Base-by-base conservation (phyloP, 164 flowering plant genomes). In the Umbilicus rupestris region DNA sequence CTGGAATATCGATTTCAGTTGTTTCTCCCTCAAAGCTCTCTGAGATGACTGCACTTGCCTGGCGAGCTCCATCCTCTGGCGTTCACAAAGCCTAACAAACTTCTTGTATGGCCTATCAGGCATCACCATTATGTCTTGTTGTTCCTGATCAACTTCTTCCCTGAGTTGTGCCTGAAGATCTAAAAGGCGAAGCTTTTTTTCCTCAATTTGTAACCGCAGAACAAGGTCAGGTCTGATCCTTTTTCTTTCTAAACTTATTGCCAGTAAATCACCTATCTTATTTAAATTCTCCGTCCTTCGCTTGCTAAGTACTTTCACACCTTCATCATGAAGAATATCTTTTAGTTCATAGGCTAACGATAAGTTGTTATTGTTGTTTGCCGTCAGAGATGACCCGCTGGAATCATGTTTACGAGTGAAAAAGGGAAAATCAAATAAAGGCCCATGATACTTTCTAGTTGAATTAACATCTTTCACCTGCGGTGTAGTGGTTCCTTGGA, bases 91-190 rank as follows among this genome's bases (percentile, higher is more conserved):
- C 37, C 93, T 73, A 63, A 95, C 91, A 84, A 95, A 95, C 76
- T 92, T 95, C 31, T 94, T 73, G 71, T 95, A 95, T 15, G 89
- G 98, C 73, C 97, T 83, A 69, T 95, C 97, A 68, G 97, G 88
- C 97, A 95, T 95, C 24, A 90, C 86, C 99, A 95, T 87, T 71
- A 95, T 95, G 71, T 88, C 97, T 76, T 87, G 96, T 64, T 95
- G 99, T 58, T 90, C 92, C 68, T 85, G 88, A 76, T 95, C 99
- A 74, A 95, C 86, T 76, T 90, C 96, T 59, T 90, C 94, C 74
- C 97, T 84, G 57, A 95, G 70, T 39, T 88, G 89, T 55, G 92
- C 83, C 79, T 95, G 99, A 59, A 86, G 71, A 78, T 88, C 91
- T 64, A 81, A 71, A 50, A 92, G 92, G 15, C 84, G 78, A 67